Percentiles rank a stretch among this genome's conserved stretches.
These are phyloP conservation scores for Metarhizium album DNA, from an alignment of 2,329 filamentous ascomycete species.

Conservation along the genomic window DNA sequence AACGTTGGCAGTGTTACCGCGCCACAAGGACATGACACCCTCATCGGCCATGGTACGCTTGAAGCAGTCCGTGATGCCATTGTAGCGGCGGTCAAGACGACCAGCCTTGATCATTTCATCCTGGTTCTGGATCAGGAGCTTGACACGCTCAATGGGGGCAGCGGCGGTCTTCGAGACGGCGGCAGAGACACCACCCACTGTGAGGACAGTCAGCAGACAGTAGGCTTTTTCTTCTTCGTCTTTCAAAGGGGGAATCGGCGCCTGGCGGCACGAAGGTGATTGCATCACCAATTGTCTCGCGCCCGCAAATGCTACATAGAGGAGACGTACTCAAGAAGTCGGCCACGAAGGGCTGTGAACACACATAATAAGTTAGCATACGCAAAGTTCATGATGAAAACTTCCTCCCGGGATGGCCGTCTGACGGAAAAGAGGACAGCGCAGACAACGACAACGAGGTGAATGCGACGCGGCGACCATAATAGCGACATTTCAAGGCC, in stretches of 20 bases:
- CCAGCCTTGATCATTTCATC: slow-evolving; percentile 99
- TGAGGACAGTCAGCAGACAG: slow-evolving; percentile 13
- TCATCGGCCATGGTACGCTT: slow-evolving; percentile 78
- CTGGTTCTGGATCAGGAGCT: slow-evolving; percentile 99
- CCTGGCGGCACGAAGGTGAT: background rate
- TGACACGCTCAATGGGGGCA: slow-evolving; percentile 99
- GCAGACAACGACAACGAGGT: background rate
- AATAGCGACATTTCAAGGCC: background rate
- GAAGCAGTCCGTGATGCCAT: slow-evolving; percentile 93
- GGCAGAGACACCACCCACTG: slow-evolving; percentile 99
- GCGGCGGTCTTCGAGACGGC: slow-evolving; percentile 99
- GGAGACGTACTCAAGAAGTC: slow-evolving; percentile 92
- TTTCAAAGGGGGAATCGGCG: slow-evolving; percentile 5
- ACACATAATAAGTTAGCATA: slow-evolving; percentile 24
- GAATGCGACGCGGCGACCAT: background rate
- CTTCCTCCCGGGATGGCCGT: slow-evolving; percentile 4
- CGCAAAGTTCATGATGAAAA: slow-evolving; percentile 7
- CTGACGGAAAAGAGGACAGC: background rate
- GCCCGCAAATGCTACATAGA: background rate
- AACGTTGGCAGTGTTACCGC: slow-evolving; percentile 99
- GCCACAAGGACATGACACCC: slow-evolving; percentile 93
- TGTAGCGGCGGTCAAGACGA: slow-evolving; percentile 96
- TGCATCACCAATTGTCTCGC: slow-evolving; percentile 6
- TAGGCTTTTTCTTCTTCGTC: background rate
- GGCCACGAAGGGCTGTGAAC: slow-evolving; percentile 73